These are phyloP conservation scores for Gnomoniopsis sp. DNA, from an alignment of 2,329 filamentous ascomycete species.

Conservation along the genomic window DNA sequence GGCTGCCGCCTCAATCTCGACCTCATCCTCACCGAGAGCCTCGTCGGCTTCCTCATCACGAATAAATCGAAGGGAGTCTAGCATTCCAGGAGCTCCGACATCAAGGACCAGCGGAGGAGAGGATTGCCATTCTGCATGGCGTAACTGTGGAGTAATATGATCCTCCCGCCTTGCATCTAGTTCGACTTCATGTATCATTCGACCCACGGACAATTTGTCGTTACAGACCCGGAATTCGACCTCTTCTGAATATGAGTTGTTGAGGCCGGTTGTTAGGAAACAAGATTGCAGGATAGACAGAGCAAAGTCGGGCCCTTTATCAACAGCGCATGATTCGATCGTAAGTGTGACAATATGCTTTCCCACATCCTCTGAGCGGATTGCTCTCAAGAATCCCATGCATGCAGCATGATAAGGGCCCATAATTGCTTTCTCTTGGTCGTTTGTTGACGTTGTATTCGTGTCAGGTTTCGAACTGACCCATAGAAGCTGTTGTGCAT, in stretches of 20 bases:
- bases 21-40: constrained; percentile 13
- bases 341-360: constrained; percentile 8
- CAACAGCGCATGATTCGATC: not conserved
- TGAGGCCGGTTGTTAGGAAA: not conserved
- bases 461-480: too few relatives aligned
- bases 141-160: not conserved
- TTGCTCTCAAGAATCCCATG: not conserved
- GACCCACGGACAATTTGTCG: not conserved
- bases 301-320: not conserved
- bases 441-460: too few relatives aligned
- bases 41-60: not conserved
- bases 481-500: too few relatives aligned
- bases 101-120: not conserved
- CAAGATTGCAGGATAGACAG: not conserved
- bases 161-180: not conserved
- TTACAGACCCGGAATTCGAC: not conserved
- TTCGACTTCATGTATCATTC: not conserved
- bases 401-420: not conserved
- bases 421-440: too few relatives aligned
- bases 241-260: too few relatives aligned
- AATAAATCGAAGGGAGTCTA: not conserved
- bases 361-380: not conserved
- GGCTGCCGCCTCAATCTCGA: constrained; percentile 34
- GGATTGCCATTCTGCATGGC: not conserved
- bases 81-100: not conserved